Conservation (phyloP, 164 flowering plant species). For the Buxus sempervirens region DNA sequence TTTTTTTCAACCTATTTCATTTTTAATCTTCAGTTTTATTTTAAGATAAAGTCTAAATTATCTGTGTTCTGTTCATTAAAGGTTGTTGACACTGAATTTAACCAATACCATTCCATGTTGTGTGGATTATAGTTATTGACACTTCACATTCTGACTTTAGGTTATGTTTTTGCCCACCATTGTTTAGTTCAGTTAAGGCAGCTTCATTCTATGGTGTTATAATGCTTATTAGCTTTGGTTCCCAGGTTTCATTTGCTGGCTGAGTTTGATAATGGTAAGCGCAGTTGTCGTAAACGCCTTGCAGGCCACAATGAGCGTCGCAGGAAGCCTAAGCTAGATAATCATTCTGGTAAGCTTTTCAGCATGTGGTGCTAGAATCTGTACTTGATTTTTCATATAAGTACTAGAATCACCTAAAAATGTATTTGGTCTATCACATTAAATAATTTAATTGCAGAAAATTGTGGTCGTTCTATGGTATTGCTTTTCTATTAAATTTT, state of each 20-base stretch:
- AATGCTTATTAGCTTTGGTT: background rate
- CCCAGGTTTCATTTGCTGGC: slow-evolving; percentile 60
- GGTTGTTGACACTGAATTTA: background rate
- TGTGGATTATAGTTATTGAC: background rate
- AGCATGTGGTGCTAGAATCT: slow-evolving; percentile 33
- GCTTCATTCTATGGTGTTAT: background rate
- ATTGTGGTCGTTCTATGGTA: too few species aligned
- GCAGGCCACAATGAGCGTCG: slow-evolving; percentile 77
- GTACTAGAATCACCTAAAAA: background rate
- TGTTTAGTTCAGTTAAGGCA: background rate
- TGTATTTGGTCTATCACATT: background rate
- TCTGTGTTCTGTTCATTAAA: background rate
- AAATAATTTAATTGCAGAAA: background rate
- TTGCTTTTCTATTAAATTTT: background rate
- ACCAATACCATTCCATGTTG: background rate
- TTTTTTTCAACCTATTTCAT: too few species aligned
- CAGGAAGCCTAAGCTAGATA: slow-evolving; percentile 54
- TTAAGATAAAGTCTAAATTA: background rate
- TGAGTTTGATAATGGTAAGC: slow-evolving; percentile 75
- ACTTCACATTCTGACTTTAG: background rate
- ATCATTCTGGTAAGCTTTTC: slow-evolving; percentile 36
- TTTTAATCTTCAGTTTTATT: too few species aligned
- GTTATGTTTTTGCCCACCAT: background rate
- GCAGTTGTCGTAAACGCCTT: slow-evolving; percentile 74
- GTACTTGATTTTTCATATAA: too few species aligned